Conservation (phyloP, 2,329 filamentous ascomycete genomes). For the Elsinoe perseae region DNA sequence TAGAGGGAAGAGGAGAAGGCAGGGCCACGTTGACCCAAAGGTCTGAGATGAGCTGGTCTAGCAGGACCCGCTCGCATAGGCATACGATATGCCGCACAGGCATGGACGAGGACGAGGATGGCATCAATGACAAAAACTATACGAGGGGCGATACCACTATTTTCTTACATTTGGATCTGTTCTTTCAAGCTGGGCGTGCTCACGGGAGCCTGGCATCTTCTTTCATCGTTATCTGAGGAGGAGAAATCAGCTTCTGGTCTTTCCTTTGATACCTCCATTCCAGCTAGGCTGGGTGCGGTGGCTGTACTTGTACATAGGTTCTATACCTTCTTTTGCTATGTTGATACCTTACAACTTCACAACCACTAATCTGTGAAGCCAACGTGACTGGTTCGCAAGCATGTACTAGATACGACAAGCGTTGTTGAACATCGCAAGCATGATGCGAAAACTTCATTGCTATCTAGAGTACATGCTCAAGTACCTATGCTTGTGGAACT, state of each 20-base stretch:
- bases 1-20: background rate
- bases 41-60: too few relatives aligned
- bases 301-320: conserved; percentile 7
- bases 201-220: conserved; percentile 3
- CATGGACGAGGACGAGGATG: background rate
- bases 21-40: too few relatives aligned
- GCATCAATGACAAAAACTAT: background rate
- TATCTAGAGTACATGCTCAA: conserved; percentile 6
- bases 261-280: background rate
- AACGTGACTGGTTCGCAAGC: too few relatives aligned
- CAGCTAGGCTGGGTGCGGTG: background rate
- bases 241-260: background rate
- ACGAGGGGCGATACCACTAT: background rate
- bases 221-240: background rate
- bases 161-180: background rate
- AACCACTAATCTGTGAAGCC: background rate
- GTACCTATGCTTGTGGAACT: background rate
- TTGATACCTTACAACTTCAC: background rate
- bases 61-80: too few relatives aligned
- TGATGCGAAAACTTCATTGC: background rate
- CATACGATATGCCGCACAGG: too few relatives aligned
- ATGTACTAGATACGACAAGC: too few relatives aligned
- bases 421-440: too few relatives aligned
- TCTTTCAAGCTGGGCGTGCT: background rate
- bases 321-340: conserved; percentile 9